These are phyloP conservation scores for Hibiscus trionum DNA, from an alignment of 345 rosid species.

Conservation along the genomic window DNA sequence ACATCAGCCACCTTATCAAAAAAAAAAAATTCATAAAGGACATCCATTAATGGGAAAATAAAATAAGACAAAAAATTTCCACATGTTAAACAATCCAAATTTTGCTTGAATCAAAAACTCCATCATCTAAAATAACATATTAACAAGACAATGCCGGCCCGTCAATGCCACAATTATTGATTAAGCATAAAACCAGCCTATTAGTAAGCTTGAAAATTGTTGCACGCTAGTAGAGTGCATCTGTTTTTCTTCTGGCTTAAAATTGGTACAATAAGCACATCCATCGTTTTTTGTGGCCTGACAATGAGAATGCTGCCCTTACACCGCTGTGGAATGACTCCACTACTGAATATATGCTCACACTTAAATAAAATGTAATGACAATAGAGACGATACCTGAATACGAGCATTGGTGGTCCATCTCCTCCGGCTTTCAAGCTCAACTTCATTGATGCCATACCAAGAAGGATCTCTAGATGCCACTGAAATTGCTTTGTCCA, in stretches of 20 bases:
- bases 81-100: neutral
- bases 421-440: conserved; percentile 86
- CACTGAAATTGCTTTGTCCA: conserved; percentile 82
- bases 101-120: neutral
- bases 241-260: neutral
- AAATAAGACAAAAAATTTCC: neutral
- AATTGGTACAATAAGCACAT: neutral
- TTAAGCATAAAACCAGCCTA: neutral
- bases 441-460: conserved; percentile 75
- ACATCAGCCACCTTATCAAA: conserved; percentile 54
- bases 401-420: conserved; percentile 83
- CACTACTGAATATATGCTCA: neutral
- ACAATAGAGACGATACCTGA: conserved; percentile 39
- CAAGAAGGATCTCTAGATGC: conserved; percentile 86
- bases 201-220: neutral
- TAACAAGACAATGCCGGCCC: neutral
- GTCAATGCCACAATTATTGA: neutral
- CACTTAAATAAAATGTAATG: neutral
- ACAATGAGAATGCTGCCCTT: neutral
- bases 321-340: neutral
- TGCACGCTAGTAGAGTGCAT: neutral
- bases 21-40: conserved; percentile 15
- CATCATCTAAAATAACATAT: neutral
- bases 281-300: neutral
- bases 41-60: neutral